These are phyloP conservation scores for Schoenoplectus triqueter DNA, from an alignment of 202 grass and related monocot genomes.

Conservation along the genomic window DNA sequence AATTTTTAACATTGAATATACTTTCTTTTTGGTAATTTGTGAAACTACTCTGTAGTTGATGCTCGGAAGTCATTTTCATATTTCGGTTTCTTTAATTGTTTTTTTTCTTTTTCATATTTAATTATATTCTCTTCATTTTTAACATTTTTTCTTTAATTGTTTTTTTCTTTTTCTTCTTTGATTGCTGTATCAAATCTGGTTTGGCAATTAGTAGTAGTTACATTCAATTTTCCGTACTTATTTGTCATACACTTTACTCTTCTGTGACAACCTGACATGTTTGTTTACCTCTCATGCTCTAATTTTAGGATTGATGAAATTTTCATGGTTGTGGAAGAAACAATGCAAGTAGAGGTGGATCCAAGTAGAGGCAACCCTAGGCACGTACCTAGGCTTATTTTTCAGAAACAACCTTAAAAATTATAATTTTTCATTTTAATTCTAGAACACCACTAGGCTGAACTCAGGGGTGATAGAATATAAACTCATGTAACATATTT, in stretches of 20 bases:
- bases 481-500: too few relatives aligned
- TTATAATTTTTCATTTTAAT: too few relatives aligned
- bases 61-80: slow-evolving; percentile 1
- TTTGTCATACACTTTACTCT: slow-evolving; percentile 30
- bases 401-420: too few relatives aligned
- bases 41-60: background rate
- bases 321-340: slow-evolving; percentile 68
- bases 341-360: slow-evolving; percentile 51
- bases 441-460: too few relatives aligned
- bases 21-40: background rate
- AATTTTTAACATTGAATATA: background rate
- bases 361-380: too few relatives aligned
- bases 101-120: background rate
- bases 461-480: too few relatives aligned
- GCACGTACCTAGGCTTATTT: too few relatives aligned
- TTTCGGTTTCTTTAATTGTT: background rate
- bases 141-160: too few relatives aligned
- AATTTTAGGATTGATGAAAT: slow-evolving; percentile 69
- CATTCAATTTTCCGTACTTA: background rate
- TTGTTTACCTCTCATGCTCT: slow-evolving; percentile 18
- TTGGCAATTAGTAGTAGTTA: background rate
- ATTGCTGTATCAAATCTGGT: slow-evolving; percentile 15
- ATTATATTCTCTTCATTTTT: background rate
- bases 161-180: background rate
- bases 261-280: background rate